Percentiles rank a stretch among this genome's conserved stretches.
phyloP scores from a whole-genome alignment of 2,329 filamentous ascomycete genomes.

The Cladobotryum mycophilum region DNA sequence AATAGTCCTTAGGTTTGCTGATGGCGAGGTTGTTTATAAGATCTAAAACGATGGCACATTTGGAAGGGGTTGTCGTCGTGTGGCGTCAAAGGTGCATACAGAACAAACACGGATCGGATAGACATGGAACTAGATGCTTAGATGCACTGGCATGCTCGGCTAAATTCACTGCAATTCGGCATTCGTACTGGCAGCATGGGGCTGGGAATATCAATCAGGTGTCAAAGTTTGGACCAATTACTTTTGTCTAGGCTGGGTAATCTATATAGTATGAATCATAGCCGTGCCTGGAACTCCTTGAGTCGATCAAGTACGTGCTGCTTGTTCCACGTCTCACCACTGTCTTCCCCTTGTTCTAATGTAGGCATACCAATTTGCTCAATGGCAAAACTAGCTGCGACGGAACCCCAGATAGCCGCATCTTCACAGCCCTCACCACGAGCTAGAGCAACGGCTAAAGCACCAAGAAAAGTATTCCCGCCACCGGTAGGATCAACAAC shows the following conservation, averaged over 20 bases:
- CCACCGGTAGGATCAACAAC: constrained; percentile 93
- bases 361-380: constrained; percentile 84
- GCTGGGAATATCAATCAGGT: no score
- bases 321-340: constrained; percentile 57
- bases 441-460: constrained; percentile 52
- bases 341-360: constrained; percentile 39
- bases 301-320: constrained; percentile 47
- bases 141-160: no score
- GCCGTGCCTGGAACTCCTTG: constrained; percentile 40
- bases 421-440: constrained; percentile 57
- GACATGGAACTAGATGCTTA: no score
- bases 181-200: no score
- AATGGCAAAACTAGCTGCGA: constrained; percentile 88
- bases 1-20: constrained; percentile 41
- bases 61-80: not conserved
- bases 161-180: no score
- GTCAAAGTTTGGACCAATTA: not conserved
- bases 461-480: constrained; percentile 78
- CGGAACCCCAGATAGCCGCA: constrained; percentile 69
- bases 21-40: constrained; percentile 64
- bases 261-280: constrained; percentile 20
- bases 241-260: not conserved
- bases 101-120: not conserved
- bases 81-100: not conserved
- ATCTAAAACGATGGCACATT: constrained; percentile 39